Percentiles rank a stretch among this genome's conserved stretches.
Conservation (phyloP, 768 basidiomycete genomes). For the Coprinellus micaceus region DNA sequence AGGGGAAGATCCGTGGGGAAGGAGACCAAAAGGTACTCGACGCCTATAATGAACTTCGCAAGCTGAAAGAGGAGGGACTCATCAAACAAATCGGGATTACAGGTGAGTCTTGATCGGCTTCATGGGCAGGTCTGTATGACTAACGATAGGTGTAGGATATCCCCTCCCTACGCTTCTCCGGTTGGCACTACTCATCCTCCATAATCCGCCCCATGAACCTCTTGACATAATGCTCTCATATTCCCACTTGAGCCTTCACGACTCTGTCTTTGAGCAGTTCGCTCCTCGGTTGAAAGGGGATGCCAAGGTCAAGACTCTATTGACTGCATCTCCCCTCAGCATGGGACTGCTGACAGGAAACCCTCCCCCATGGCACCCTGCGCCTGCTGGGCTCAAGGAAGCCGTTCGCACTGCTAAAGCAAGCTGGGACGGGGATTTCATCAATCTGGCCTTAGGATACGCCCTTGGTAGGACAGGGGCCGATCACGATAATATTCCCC, state of each 20-base stretch:
- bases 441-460: slow-evolving; percentile 71
- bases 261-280: slow-evolving; percentile 55
- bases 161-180: slow-evolving; percentile 82
- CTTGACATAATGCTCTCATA: slow-evolving; percentile 80
- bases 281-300: slow-evolving; percentile 53
- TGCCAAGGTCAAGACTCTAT: slow-evolving; percentile 62
- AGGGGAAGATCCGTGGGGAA: slow-evolving; percentile 54
- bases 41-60: slow-evolving; percentile 62
- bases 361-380: slow-evolving; percentile 75
- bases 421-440: slow-evolving; percentile 46
- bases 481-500: slow-evolving; percentile 44
- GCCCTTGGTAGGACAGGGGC: slow-evolving; percentile 49
- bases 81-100: slow-evolving; percentile 76
- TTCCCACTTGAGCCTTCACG: slow-evolving; percentile 77
- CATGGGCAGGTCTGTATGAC: not conserved
- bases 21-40: slow-evolving; percentile 72
- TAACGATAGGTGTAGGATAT: slow-evolving; percentile 47
- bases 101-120: slow-evolving; percentile 38
- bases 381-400: slow-evolving; percentile 45
- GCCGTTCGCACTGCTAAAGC: slow-evolving; percentile 39
- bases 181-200: slow-evolving; percentile 68
- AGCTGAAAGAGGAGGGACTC: slow-evolving; percentile 68
- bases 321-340: slow-evolving; percentile 78
- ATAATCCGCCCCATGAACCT: slow-evolving; percentile 63
- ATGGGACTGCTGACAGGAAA: slow-evolving; percentile 71